phyloP scores from a whole-genome alignment of 2,329 filamentous ascomycete genomes.

The Aspergillus candidus region DNA sequence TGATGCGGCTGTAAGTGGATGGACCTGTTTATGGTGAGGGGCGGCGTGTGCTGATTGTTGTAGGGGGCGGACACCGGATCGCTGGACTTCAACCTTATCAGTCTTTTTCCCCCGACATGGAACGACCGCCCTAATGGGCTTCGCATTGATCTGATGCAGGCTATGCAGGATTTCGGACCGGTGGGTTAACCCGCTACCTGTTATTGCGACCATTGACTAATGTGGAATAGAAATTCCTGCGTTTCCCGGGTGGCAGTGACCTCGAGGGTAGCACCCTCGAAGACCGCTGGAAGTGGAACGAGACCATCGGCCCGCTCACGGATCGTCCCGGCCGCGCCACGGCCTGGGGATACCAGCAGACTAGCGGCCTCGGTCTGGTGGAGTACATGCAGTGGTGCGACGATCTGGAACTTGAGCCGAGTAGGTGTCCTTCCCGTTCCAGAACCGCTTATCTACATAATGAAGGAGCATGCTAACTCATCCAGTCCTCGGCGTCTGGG shows the following conservation, averaged over 20 bases:
- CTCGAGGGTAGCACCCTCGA: slow-evolving; percentile 37
- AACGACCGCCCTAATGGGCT: slow-evolving; percentile 48
- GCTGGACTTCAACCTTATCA: slow-evolving; percentile 49
- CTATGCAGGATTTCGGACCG: slow-evolving; percentile 22
- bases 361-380: slow-evolving; percentile 41
- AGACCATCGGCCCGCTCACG: slow-evolving; percentile 45
- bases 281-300: slow-evolving; percentile 46
- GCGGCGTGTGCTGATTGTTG: neutral
- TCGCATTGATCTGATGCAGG: slow-evolving; percentile 45
- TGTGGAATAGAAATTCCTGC: slow-evolving; percentile 39
- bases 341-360: slow-evolving; percentile 43
- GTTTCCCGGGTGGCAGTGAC: slow-evolving; percentile 50
- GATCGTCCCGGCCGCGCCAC: slow-evolving; percentile 39
- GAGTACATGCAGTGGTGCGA: slow-evolving; percentile 46
- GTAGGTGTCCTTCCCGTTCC: slow-evolving; percentile 4
- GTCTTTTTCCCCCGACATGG: slow-evolving; percentile 51
- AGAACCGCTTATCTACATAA: neutral
- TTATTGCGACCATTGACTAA: slow-evolving; percentile 5
- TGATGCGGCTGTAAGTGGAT: slow-evolving; percentile 32
- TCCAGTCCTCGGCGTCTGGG: slow-evolving; percentile 39
- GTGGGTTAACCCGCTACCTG: slow-evolving; percentile 7
- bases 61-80: slow-evolving; percentile 33
- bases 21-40: no score
- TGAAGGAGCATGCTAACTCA: neutral
- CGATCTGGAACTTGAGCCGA: slow-evolving; percentile 39